These are phyloP conservation scores for Phialophora tarda DNA, from an alignment of 2,329 filamentous ascomycete genomes.

Conservation along the genomic window DNA sequence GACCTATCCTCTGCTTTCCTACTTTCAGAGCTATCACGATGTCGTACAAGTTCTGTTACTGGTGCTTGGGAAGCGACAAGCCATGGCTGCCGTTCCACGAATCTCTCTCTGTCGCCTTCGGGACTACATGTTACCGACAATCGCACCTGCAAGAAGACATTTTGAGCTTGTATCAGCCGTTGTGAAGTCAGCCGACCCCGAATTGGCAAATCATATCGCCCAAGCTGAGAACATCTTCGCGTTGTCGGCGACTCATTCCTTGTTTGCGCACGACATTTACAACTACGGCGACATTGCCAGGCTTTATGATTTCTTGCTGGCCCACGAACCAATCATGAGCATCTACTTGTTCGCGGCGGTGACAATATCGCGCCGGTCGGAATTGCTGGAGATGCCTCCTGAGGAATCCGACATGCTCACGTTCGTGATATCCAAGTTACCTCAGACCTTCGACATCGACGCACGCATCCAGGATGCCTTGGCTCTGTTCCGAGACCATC, in stretches of 20 bases:
- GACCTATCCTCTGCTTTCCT: conserved; percentile 80
- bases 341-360: conserved; percentile 93
- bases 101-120: conserved; percentile 88
- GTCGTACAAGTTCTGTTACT: conserved; percentile 95
- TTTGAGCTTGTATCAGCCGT: conserved; percentile 87
- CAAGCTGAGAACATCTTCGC: conserved; percentile 88
- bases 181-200: conserved; percentile 71
- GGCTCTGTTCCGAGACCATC: conserved; percentile 67
- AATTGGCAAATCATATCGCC: conserved; percentile 75
- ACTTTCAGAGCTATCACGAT: conserved; percentile 99
- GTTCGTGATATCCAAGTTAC: conserved; percentile 83
- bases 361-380: conserved; percentile 76
- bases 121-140: conserved; percentile 94
- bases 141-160: conserved; percentile 80
- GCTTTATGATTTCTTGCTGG: conserved; percentile 89
- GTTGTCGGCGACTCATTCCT: conserved; percentile 86
- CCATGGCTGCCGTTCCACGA: conserved; percentile 71
- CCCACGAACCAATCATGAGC: conserved; percentile 82
- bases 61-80: conserved; percentile 70
- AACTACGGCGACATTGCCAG: conserved; percentile 86
- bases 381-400: conserved; percentile 80
- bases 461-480: conserved; percentile 71
- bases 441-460: conserved; percentile 80
- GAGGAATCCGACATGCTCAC: conserved; percentile 94
- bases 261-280: conserved; percentile 96